phyloP scores from a whole-genome alignment of 768 basidiomycete species.

The Hypholoma fasciculare region DNA sequence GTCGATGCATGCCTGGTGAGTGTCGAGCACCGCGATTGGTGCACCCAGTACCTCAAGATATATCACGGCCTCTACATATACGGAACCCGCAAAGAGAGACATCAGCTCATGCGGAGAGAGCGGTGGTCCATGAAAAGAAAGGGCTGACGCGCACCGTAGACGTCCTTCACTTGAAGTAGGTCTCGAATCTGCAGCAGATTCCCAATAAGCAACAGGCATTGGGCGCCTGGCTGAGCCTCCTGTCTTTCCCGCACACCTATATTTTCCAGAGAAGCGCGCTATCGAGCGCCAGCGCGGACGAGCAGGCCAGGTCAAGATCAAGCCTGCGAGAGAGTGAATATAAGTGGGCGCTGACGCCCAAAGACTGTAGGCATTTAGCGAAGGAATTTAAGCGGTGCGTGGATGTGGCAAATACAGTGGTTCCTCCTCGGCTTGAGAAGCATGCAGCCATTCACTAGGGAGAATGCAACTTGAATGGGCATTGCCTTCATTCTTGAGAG shows the following conservation, averaged over 20 bases:
- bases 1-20: constrained; percentile 22
- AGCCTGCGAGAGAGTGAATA: not conserved
- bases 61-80: constrained; percentile 22
- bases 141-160: constrained; percentile 13
- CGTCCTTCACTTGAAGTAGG: constrained; percentile 21
- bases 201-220: no score
- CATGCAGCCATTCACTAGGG: no score
- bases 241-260: no score
- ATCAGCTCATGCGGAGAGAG: no score
- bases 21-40: constrained; percentile 25
- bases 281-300: constrained; percentile 4
- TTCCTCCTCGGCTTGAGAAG: no score
- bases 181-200: constrained; percentile 25
- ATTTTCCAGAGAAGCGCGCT: constrained; percentile 9
- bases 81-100: not conserved
- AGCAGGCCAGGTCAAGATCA: constrained; percentile 2
- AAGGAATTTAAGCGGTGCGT: no score
- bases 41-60: constrained; percentile 27
- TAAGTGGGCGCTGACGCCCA: not conserved
- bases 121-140: no score
- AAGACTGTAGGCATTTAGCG: not conserved
- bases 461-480: no score
- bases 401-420: no score
- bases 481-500: no score
- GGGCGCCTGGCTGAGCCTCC: no score